phyloP scores from a whole-genome alignment of 2,329 filamentous ascomycete species.

The Trichophyton equinum region DNA sequence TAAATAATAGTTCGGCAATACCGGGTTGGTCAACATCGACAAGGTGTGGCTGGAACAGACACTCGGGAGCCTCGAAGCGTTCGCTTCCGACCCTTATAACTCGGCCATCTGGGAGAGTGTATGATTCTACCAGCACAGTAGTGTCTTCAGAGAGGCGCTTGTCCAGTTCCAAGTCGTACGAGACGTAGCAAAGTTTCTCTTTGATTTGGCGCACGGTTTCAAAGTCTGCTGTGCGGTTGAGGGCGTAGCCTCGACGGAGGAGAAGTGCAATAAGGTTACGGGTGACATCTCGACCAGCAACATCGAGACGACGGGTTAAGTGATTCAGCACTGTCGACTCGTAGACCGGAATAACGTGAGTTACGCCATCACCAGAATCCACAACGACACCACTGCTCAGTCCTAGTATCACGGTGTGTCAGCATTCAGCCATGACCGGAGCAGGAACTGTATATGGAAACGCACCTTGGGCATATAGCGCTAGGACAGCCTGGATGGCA shows the following conservation, averaged over 20 bases:
- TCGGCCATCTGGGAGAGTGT: slow-evolving; percentile 90
- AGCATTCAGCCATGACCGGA: not conserved
- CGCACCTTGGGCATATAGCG: slow-evolving; percentile 87
- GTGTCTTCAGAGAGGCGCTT: slow-evolving; percentile 94
- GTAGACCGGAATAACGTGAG: slow-evolving; percentile 96
- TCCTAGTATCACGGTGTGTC: slow-evolving; percentile 38
- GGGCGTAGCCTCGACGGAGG: slow-evolving; percentile 81
- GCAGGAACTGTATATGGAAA: not conserved
- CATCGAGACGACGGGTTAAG: slow-evolving; percentile 83
- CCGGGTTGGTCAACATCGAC: slow-evolving; percentile 96
- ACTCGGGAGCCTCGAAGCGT: slow-evolving; percentile 94
- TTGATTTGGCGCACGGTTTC: slow-evolving; percentile 99
- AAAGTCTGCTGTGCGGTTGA: slow-evolving; percentile 97
- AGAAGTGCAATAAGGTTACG: slow-evolving; percentile 93
- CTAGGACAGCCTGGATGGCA: slow-evolving; percentile 91
- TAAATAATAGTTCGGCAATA: slow-evolving; percentile 95
- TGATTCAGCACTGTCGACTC: slow-evolving; percentile 97
- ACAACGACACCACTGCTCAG: slow-evolving; percentile 92
- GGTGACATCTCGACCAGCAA: slow-evolving; percentile 94
- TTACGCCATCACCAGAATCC: slow-evolving; percentile 95
- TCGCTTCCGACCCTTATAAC: slow-evolving; percentile 94
- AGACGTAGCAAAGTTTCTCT: slow-evolving; percentile 99
- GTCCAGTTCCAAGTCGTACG: slow-evolving; percentile 93
- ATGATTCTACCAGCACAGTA: slow-evolving; percentile 91
- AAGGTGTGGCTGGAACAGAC: slow-evolving; percentile 94